Evolutionary conservation across 2,329 filamentous ascomycete species (phyloP).

Genomic region (Aspergillus sp.): DNA sequence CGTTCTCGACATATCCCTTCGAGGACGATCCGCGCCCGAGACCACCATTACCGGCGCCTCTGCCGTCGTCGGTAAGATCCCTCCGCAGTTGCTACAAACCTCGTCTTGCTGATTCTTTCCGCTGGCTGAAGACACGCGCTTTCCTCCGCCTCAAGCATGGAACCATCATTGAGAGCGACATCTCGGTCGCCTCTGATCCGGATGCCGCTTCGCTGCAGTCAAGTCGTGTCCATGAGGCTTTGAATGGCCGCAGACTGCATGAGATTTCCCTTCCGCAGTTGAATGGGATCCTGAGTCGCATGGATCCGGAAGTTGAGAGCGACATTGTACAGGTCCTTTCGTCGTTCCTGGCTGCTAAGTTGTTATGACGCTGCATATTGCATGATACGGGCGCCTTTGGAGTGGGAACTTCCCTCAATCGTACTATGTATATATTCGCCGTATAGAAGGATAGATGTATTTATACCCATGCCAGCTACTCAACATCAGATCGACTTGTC

Average conservation of each 20-base stretch:
- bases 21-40: slow-evolving; percentile 50
- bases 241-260: slow-evolving; percentile 39
- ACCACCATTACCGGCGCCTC: slow-evolving; percentile 40
- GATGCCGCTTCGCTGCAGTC: slow-evolving; percentile 24
- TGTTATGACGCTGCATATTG: too few species aligned
- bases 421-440: too few species aligned
- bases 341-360: slow-evolving; percentile 16
- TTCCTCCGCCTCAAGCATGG: slow-evolving; percentile 35
- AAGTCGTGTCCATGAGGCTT: slow-evolving; percentile 18
- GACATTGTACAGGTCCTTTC: slow-evolving; percentile 14
- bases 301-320: slow-evolving; percentile 8
- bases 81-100: not conserved
- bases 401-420: too few species aligned
- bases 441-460: too few species aligned
- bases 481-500: too few species aligned
- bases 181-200: slow-evolving; percentile 29
- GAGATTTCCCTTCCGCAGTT: slow-evolving; percentile 33
- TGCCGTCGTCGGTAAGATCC: slow-evolving; percentile 39
- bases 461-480: too few species aligned
- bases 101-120: slow-evolving; percentile 1
- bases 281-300: slow-evolving; percentile 15
- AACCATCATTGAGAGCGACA: slow-evolving; percentile 30
- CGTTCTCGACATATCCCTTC: slow-evolving; percentile 54
- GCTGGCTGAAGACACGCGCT: slow-evolving; percentile 26
- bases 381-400: too few species aligned